phyloP scores from a whole-genome alignment of 768 basidiomycete genomes.

The Pleurotus pulmonarius region DNA sequence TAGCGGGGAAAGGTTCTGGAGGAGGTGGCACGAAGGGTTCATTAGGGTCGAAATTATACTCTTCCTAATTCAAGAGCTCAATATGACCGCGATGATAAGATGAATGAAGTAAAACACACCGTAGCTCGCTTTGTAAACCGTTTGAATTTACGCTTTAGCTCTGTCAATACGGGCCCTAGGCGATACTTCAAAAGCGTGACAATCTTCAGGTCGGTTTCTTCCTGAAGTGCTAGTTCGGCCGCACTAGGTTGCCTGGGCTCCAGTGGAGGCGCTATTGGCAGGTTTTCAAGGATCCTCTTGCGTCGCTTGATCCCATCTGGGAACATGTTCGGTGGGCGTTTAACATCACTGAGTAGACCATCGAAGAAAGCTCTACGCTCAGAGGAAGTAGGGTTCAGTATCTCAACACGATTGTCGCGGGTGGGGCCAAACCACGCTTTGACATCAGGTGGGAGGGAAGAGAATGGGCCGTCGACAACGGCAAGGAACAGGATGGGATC shows the following conservation, averaged over 20 bases:
- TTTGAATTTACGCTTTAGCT: slow-evolving; percentile 91
- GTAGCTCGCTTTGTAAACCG: slow-evolving; percentile 78
- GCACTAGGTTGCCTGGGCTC: slow-evolving; percentile 80
- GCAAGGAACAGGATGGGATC: slow-evolving; percentile 94
- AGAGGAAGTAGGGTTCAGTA: slow-evolving; percentile 45
- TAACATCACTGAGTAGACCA: slow-evolving; percentile 63
- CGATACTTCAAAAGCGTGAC: slow-evolving; percentile 83
- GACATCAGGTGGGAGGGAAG: slow-evolving; percentile 75
- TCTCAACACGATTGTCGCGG: slow-evolving; percentile 68
- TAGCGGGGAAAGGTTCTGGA: slow-evolving; percentile 16
- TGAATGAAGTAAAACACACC: slow-evolving; percentile 39
- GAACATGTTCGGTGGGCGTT: slow-evolving; percentile 79
- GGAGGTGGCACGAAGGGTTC: slow-evolving; percentile 13
- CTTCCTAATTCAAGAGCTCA: slow-evolving; percentile 49
- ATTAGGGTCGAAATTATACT: slow-evolving; percentile 57
- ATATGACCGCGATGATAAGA: slow-evolving; percentile 7
- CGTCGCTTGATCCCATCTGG: slow-evolving; percentile 83
- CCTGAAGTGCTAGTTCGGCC: slow-evolving; percentile 78
- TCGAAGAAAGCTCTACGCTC: slow-evolving; percentile 77
- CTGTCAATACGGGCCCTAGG: slow-evolving; percentile 85
- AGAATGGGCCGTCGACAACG: slow-evolving; percentile 75
- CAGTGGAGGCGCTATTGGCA: slow-evolving; percentile 87
- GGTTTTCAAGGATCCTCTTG: slow-evolving; percentile 78
- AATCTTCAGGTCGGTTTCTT: slow-evolving; percentile 74
- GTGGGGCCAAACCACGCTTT: slow-evolving; percentile 86